Base-by-base conservation (phyloP, 2,329 filamentous ascomycete species). In the Colletotrichum nymphaeae region DNA sequence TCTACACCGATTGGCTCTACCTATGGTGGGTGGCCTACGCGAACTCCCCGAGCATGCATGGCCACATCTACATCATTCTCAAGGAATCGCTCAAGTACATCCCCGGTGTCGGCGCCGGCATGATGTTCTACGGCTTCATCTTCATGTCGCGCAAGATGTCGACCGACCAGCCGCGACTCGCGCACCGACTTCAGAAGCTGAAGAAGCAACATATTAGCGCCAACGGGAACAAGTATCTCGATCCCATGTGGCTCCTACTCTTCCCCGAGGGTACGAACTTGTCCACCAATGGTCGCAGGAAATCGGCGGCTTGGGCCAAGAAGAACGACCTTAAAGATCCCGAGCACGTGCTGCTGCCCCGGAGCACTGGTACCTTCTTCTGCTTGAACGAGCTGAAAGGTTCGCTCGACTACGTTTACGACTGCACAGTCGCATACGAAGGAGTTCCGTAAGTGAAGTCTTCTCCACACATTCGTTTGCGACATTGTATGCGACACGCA, bases 361-460 rank as follows among this genome's bases (percentile, higher is more conserved):
- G 95, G 65, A 95, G 93, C 80, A 97, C 94, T 0, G 95, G 95
- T 62, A 89, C 93, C 75, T 93, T 90, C 76, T 97, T 95, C 79
- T 95, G 93, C 77, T 83, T 97, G 56, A 92, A 92, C 74, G 92
- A 97, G 81, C 85, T 97, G 16, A 90, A 90, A 77, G 90, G 88
- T 9, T 92, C 92, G 0, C 91, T 95, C 0, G 93, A 97, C 12
- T 97, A 94, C 84, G 86, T 97, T 1, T 97, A 97, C 78, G 95
- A 97, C 83, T 98, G 95, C 82, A 98, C 97, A 0, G 93, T 99
- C 69, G 95, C 95, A 5, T 99, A 99, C 80, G 96, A 98, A 83
- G 96, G 97, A 16, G 90, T 98, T 56, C 94, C 94, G 93, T 96
- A 89, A 88, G 94, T 93, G 11, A 16, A 5, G 64, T 28, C 19